Conservation (phyloP, 352 stramenopile species). For the Phytophthora crassamura region DNA sequence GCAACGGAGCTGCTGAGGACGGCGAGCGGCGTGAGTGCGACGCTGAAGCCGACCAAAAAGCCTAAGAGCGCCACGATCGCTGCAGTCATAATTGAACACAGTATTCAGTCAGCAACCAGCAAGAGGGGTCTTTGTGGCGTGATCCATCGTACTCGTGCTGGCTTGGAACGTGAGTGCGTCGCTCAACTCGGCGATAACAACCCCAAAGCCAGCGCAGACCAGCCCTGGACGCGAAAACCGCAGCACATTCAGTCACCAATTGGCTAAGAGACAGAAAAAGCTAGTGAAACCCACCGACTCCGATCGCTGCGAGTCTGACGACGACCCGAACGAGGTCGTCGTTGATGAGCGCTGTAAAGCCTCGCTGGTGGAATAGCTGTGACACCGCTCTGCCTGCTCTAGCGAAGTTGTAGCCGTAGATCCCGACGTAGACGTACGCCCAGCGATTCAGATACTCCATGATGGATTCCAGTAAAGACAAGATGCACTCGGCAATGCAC, state of each 20-base stretch:
- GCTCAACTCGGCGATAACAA: conserved; percentile 40
- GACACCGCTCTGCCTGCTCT: conserved; percentile 91
- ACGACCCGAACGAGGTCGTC: conserved; percentile 92
- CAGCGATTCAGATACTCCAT: conserved; percentile 92
- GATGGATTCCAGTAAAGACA: conserved; percentile 72
- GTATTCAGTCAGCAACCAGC: not conserved
- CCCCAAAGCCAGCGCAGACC: conserved; percentile 54
- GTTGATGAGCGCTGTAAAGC: conserved; percentile 94
- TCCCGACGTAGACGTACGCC: conserved; percentile 93
- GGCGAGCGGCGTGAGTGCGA: conserved; percentile 86
- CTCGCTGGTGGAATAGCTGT: conserved; percentile 88
- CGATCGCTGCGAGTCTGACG: conserved; percentile 82
- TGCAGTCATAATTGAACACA: conserved; percentile 13
- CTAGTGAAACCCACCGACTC: conserved; percentile 67
- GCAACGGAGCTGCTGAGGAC: conserved; percentile 94
- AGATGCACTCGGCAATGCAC: conserved; percentile 74
- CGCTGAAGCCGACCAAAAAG: conserved; percentile 78
- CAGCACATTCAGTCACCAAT: no score
- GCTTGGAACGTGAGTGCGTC: conserved; percentile 54
- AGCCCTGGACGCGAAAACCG: conserved; percentile 35
- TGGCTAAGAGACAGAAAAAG: no score
- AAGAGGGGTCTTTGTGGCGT: no score
- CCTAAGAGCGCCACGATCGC: conserved; percentile 71
- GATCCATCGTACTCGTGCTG: conserved; percentile 41
- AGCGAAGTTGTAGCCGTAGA: conserved; percentile 92